Conservation (phyloP, 176 grass and related monocot species). For the Neostapfia colusana region DNA sequence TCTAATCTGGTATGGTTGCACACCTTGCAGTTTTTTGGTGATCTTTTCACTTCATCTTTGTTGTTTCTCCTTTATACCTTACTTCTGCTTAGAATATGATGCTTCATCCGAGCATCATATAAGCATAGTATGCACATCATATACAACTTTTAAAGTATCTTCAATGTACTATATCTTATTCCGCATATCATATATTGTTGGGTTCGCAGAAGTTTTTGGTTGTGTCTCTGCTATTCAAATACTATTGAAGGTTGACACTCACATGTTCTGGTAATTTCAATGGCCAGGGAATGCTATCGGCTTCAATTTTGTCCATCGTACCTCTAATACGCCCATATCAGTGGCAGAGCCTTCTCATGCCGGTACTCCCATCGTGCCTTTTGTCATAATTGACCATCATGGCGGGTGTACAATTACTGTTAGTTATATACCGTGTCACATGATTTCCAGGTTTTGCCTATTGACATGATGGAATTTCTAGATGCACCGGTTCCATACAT, state of each 20-base stretch:
- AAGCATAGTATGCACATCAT: slow-evolving; percentile 5
- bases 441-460: slow-evolving; percentile 78
- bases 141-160: neutral
- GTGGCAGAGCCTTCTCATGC: slow-evolving; percentile 95
- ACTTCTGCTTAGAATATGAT: neutral
- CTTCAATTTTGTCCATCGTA: slow-evolving; percentile 87
- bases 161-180: slow-evolving; percentile 1
- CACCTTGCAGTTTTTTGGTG: slow-evolving; percentile 4
- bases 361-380: slow-evolving; percentile 55
- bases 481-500: slow-evolving; percentile 98
- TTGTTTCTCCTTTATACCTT: slow-evolving; percentile 15
- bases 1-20: slow-evolving; percentile 78
- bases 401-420: neutral
- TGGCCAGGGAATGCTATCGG: slow-evolving; percentile 82
- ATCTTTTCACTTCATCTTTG: slow-evolving; percentile 3
- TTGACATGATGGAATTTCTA: slow-evolving; percentile 94
- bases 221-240: neutral
- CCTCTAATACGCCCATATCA: slow-evolving; percentile 91
- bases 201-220: neutral
- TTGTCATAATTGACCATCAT: slow-evolving; percentile 36
- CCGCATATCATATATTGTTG: neutral
- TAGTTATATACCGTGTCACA: slow-evolving; percentile 20
- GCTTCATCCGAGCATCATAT: neutral
- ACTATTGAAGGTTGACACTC: neutral
- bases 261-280: slow-evolving; percentile 29